phyloP scores from a whole-genome alignment of 495 filamentous ascomycete species.

The Hamigera avellanea region DNA sequence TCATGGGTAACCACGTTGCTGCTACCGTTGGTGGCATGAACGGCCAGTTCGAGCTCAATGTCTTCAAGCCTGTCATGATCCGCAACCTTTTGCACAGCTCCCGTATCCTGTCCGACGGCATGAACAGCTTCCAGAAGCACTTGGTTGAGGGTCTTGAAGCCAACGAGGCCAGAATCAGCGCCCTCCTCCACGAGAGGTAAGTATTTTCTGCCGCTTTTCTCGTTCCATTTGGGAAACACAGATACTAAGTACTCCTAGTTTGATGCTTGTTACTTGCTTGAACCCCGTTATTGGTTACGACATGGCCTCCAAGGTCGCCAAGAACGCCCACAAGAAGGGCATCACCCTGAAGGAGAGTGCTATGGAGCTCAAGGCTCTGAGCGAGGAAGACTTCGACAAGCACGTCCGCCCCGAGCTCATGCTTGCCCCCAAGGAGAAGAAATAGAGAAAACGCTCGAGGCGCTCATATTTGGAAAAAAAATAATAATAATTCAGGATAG shows the following conservation, averaged over 20 bases:
- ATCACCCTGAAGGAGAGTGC: constrained; percentile 85
- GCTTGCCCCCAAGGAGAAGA: constrained; percentile 65
- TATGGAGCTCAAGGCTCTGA: constrained; percentile 84
- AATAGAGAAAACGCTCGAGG: constrained; percentile 17
- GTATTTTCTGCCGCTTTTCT: constrained; percentile 8
- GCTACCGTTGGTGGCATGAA: constrained; percentile 90
- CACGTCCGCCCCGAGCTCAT: constrained; percentile 94
- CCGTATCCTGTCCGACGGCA: constrained; percentile 78
- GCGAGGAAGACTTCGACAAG: constrained; percentile 82
- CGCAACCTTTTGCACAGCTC: constrained; percentile 86
- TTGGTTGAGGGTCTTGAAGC: constrained; percentile 80
- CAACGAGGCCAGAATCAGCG: constrained; percentile 80
- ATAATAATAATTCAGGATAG: too few species aligned
- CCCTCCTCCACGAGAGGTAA: constrained; percentile 78
- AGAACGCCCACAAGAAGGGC: constrained; percentile 99
- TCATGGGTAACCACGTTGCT: constrained; percentile 93
- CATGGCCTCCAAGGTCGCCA: constrained; percentile 94
- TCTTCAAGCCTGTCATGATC: constrained; percentile 97
- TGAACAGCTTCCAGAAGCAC: constrained; percentile 90
- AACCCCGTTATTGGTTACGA: constrained; percentile 99
- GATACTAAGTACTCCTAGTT: constrained; percentile 36
- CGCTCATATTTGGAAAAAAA: not conserved
- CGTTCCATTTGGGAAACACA: not conserved
- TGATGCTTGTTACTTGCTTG: constrained; percentile 97
- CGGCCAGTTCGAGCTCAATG: constrained; percentile 97